Evolutionary conservation across 2,329 filamentous ascomycete species (phyloP).

Genomic region (Botryotinia calthae): DNA sequence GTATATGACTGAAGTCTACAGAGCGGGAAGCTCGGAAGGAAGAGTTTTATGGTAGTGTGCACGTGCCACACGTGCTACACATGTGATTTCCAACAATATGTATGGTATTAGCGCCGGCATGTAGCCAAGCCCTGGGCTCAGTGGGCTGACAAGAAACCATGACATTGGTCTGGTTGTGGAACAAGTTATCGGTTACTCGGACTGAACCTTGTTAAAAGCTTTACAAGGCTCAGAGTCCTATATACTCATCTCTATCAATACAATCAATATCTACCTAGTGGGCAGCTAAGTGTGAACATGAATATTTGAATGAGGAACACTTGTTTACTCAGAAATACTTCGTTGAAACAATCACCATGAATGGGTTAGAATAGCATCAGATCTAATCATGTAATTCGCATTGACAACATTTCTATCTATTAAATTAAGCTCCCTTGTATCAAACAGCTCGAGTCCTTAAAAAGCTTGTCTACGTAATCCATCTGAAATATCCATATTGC

Average conservation of each 20-base stretch:
- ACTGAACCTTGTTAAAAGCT: not conserved
- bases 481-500: not conserved
- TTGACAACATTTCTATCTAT: not conserved
- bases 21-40: too few relatives aligned
- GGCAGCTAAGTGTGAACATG: not conserved
- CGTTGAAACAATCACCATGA: not conserved
- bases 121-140: conserved; percentile 9
- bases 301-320: not conserved
- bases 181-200: not conserved
- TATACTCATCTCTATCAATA: not conserved
- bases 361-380: not conserved
- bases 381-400: not conserved
- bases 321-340: too few relatives aligned
- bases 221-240: not conserved
- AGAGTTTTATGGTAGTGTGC: too few relatives aligned
- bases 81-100: too few relatives aligned
- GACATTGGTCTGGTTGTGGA: too few relatives aligned
- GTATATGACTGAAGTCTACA: too few relatives aligned
- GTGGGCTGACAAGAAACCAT: not conserved
- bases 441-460: not conserved
- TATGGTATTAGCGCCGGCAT: conserved; percentile 3
- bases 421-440: not conserved
- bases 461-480: conserved; percentile 7
- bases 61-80: too few relatives aligned
- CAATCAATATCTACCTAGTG: not conserved